phyloP scores from a whole-genome alignment of 345 rosid genomes.

The Aegle marmelos region DNA sequence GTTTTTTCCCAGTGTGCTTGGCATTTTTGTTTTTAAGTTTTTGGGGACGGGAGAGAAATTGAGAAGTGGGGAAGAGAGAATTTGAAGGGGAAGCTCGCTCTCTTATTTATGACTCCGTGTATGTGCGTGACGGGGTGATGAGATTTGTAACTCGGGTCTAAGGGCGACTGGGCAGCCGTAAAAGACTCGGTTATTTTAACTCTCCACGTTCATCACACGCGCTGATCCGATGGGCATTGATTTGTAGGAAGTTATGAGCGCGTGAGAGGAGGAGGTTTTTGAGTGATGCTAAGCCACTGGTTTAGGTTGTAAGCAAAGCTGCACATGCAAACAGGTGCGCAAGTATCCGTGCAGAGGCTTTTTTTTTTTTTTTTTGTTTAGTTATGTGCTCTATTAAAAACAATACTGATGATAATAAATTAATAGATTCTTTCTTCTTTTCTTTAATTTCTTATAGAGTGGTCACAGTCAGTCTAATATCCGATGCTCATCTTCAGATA shows the following conservation, averaged over 20 bases:
- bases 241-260: background rate
- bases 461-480: background rate
- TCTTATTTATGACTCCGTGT: too few species aligned
- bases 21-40: slow-evolving; percentile 16
- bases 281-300: background rate
- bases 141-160: background rate
- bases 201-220: background rate
- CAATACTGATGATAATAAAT: background rate
- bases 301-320: slow-evolving; percentile 24
- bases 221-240: background rate
- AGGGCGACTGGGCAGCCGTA: slow-evolving; percentile 18
- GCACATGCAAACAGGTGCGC: slow-evolving; percentile 30
- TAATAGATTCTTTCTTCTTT: background rate
- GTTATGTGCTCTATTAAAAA: background rate
- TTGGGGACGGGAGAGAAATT: background rate
- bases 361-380: background rate
- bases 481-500: background rate
- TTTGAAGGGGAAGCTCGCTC: background rate
- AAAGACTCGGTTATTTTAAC: slow-evolving; percentile 5
- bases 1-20: slow-evolving; percentile 35
- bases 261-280: background rate
- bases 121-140: too few species aligned
- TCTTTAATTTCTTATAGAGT: background rate
- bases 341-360: background rate
- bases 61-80: background rate